Evolutionary conservation across 768 basidiomycete species (phyloP), one percentile per base, ranked within the genome.

Genomic region (Mycena sanguinolenta): DNA sequence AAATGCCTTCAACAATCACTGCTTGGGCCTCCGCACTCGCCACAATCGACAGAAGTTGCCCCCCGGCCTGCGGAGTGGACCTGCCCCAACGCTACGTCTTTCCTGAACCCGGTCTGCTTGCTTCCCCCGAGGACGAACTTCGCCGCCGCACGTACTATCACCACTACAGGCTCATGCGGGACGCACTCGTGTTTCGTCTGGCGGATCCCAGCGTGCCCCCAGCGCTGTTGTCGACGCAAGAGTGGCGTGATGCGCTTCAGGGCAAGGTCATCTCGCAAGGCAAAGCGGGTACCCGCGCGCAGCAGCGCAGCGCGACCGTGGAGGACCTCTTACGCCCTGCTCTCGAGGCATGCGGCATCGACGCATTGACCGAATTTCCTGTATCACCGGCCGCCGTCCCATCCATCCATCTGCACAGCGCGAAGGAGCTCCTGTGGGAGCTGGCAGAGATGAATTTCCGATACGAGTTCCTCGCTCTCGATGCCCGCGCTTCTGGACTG

Each of bases 401-500:
- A 1, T 38, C 53, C 21, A 1, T 64, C 36, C n/a, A 63, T 25
- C 34, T 63, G 32, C 30, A 63, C 61, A 7, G 46, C 10, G 21
- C 50, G 13, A 50, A 63, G 34, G 63, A 64, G 52, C 59, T 32
- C 52, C 34, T 52, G 32, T 60, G 52, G n/a, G n/a, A n/a, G n/a
- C n/a, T n/a, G n/a, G n/a, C n/a, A n/a, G n/a, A n/a, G n/a, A n/a
- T n/a, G n/a, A 39, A 54, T 30, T 75, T 72, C 42, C 64, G 57
- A 6, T 74, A 65, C 39, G 63, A 74, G 49, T 62, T 75, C 39
- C 66, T 65, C 21, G 68, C 71, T 21, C 71, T 77, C 17, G 58
- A 77, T 39, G 64, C 60, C 13, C 38, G 32, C 25, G 42, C 60
- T 34, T 68, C 59, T 42, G 44, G 50, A 28, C 53, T 61, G 53